phyloP scores from a whole-genome alignment of 495 filamentous ascomycete genomes.

The Penicillium egyptiacum region DNA sequence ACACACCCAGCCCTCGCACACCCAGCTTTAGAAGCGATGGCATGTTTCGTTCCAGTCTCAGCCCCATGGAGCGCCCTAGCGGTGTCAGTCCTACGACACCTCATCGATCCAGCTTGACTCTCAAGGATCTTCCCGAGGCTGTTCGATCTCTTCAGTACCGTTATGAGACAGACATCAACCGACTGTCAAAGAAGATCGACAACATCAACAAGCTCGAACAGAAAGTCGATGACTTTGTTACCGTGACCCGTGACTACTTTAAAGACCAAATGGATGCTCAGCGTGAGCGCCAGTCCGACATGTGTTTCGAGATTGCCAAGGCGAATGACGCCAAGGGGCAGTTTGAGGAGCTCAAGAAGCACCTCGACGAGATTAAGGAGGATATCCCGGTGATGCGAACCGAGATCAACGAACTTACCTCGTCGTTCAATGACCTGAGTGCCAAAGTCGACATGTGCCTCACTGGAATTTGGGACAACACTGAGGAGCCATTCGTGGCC shows the following conservation, averaged over 20 bases:
- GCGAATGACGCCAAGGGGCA: background rate
- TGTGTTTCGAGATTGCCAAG: background rate
- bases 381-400: background rate
- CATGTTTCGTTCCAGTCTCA: background rate
- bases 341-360: background rate
- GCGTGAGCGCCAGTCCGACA: background rate
- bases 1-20: background rate
- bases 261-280: background rate
- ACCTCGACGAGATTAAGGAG: background rate
- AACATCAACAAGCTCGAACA: background rate
- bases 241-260: background rate
- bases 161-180: background rate
- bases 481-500: conserved; percentile 3
- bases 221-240: background rate
- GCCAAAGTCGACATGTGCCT: background rate
- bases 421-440: background rate
- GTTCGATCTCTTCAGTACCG: background rate
- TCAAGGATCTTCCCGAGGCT: background rate
- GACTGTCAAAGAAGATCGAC: background rate
- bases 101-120: background rate
- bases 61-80: background rate
- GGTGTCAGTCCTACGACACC: background rate
- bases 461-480: background rate
- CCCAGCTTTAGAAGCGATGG: background rate
- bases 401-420: conserved; percentile 4